Conservation (phyloP, 306 rosid species). For the Clitoria ternatea region DNA sequence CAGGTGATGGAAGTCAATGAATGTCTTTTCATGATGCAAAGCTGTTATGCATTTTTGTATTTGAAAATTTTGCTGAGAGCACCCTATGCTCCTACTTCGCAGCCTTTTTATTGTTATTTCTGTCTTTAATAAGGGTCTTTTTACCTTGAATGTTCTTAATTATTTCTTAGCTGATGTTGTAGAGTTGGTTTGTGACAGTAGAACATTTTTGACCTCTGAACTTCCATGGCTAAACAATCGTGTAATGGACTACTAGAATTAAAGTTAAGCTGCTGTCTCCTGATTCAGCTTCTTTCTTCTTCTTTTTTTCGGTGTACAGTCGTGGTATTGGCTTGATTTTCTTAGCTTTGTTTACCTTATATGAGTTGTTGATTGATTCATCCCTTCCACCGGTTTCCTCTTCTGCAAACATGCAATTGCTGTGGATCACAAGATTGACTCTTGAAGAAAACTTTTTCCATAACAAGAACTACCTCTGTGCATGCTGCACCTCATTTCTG, state of each 20-base stretch:
- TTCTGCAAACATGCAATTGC: background rate
- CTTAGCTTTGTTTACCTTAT: background rate
- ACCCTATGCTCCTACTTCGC: slow-evolving; percentile 6
- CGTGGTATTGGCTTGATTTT: background rate
- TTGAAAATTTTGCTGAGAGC: slow-evolving; percentile 20
- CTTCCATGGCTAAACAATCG: background rate
- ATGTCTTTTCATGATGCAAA: slow-evolving; percentile 33
- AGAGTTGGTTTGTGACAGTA: slow-evolving; percentile 21
- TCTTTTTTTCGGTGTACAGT: background rate
- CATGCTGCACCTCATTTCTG: background rate
- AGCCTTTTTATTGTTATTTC: slow-evolving; percentile 6
- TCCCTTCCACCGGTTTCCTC: background rate
- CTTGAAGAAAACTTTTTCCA: background rate
- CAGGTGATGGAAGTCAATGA: slow-evolving; percentile 22
- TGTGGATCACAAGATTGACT: background rate
- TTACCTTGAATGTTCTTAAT: background rate
- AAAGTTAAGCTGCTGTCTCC: slow-evolving; percentile 7
- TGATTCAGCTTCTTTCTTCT: too few species aligned
- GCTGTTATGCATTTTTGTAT: slow-evolving; percentile 1
- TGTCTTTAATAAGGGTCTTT: background rate
- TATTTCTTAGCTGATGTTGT: slow-evolving; percentile 18
- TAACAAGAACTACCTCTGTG: background rate
- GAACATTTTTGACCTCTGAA: slow-evolving; percentile 3
- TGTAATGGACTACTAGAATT: slow-evolving; percentile 6
- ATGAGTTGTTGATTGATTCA: background rate